Percentiles rank a stretch among this genome's conserved stretches.
These are phyloP conservation scores for Nannizzia gypsea DNA, from an alignment of 2,329 filamentous ascomycete genomes.

Conservation along the genomic window DNA sequence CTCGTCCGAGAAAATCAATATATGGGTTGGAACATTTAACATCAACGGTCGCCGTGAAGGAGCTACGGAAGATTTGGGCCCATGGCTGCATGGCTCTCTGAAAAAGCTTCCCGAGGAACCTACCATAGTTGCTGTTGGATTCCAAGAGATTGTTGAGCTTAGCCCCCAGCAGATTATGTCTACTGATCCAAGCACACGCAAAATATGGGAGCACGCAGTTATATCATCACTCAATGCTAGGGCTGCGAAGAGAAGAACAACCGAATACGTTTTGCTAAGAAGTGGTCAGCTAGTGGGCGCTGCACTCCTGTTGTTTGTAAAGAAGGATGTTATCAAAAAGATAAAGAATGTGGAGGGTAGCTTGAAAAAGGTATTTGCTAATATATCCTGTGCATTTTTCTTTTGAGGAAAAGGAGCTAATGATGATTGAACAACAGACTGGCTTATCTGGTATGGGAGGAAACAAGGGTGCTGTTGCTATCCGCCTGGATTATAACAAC, in stretches of 20 bases:
- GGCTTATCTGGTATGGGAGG: constrained; percentile 95
- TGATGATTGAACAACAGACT: constrained; percentile 38
- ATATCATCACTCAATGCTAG: constrained; percentile 63
- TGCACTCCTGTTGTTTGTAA: constrained; percentile 83
- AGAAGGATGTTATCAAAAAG: constrained; percentile 58
- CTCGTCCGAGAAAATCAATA: constrained; percentile 58
- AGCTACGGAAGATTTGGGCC: constrained; percentile 63
- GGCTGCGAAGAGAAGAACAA: constrained; percentile 51
- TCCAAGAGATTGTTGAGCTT: constrained; percentile 96
- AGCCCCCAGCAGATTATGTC: constrained; percentile 99
- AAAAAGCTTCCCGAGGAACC: constrained; percentile 51
- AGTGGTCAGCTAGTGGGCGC: constrained; percentile 92
- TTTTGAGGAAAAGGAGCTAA: not conserved
- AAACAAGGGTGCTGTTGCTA: constrained; percentile 95
- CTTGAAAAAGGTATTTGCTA: constrained; percentile 69
- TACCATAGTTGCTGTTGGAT: constrained; percentile 79
- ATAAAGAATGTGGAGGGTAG: constrained; percentile 97
- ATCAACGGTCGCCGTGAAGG: constrained; percentile 78
- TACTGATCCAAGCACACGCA: constrained; percentile 75
- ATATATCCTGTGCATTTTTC: not conserved
- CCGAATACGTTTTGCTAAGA: constrained; percentile 77
- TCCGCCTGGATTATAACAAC: constrained; percentile 86
- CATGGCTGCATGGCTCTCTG: constrained; percentile 64
- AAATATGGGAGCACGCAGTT: constrained; percentile 76
- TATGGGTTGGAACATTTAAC: constrained; percentile 87